A percentile compares a stretch with the other conserved stretches of the same genome.
Evolutionary conservation across 2,329 filamentous ascomycete genomes (phyloP).

Genomic region (Fusarium phyllophilum): DNA sequence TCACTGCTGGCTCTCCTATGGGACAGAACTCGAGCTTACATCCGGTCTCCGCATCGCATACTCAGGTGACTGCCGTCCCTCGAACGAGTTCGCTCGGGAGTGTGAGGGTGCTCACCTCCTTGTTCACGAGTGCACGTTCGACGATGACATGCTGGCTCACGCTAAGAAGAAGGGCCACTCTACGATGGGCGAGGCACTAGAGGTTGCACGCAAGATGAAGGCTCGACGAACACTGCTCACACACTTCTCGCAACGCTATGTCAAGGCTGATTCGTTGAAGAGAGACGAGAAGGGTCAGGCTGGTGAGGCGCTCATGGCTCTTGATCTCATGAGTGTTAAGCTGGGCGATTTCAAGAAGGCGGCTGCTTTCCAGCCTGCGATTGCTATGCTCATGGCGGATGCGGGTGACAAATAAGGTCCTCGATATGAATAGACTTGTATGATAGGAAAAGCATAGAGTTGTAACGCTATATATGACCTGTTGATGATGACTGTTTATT

Average conservation of each 20-base stretch:
- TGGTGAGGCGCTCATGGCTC: slow-evolving; percentile 72
- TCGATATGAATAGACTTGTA: neutral
- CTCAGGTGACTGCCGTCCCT: slow-evolving; percentile 92
- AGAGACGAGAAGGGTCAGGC: slow-evolving; percentile 47
- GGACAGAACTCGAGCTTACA: slow-evolving; percentile 80
- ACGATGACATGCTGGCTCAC: slow-evolving; percentile 82
- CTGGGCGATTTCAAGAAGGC: slow-evolving; percentile 76
- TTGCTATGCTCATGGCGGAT: slow-evolving; percentile 35
- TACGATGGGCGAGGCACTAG: slow-evolving; percentile 86
- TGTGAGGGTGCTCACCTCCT: slow-evolving; percentile 82
- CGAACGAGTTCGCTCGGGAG: slow-evolving; percentile 72
- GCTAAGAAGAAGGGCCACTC: slow-evolving; percentile 90
- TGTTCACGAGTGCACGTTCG: slow-evolving; percentile 96
- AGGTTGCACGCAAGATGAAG: slow-evolving; percentile 79
- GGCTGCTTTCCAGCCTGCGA: slow-evolving; percentile 50
- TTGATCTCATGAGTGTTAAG: slow-evolving; percentile 81
- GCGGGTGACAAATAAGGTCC: slow-evolving; percentile 20
- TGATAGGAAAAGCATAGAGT: neutral
- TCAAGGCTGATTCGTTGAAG: slow-evolving; percentile 63
- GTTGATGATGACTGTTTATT: neutral
- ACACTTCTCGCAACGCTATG: slow-evolving; percentile 95
- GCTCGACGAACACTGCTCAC: slow-evolving; percentile 86
- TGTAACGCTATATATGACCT: neutral
- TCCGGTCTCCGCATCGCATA: slow-evolving; percentile 88
- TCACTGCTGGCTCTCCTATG: slow-evolving; percentile 84